Evolutionary conservation across 1,284 basidiomycete species (phyloP), one percentile per base, ranked within the genome.

Genomic region (Peniophora sp.): DNA sequence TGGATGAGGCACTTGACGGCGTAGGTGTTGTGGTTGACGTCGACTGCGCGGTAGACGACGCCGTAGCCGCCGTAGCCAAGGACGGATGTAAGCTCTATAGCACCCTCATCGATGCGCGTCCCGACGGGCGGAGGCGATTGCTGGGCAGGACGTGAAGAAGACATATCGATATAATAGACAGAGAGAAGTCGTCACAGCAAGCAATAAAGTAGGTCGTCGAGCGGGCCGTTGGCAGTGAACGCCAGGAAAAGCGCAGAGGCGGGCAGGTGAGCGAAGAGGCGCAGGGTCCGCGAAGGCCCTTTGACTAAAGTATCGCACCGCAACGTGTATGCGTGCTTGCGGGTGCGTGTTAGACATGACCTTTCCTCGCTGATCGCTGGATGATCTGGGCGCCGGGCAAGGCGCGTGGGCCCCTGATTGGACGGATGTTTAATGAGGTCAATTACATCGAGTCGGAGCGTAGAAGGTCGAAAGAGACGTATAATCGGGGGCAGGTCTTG

Each of bases 41-140:
- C 89, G 55, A 90, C 73, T 32, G 90, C 94, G 55, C 89, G 89
- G 70, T 97, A 98, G 47, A 97, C 95, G 60, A 97, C 89, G 54
- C 96, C 96, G 66, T 97, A 98, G 22, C 94, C 94, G 44, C 96
- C 96, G 49, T 92, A 81, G 49, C 96, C 96, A 50, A 99, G 82
- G 51, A 96, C 81, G 61, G 91, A 84, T 61, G 93, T 82, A 60
- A 97, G 88, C 70, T 95, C 84, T 55, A 97, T 81, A 44, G 82
- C 74, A 55, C 83, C 87, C 61, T 83, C 78, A 74, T 92, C 89
- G 71, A 94, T 89, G 69, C 80, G 70, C 50, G 85, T 85, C 55
- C 86, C 85, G 60, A 87, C 71, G 56, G 80, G 74, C 51, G 86
- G 85, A 59, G 86, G 84, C 57, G 74, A 63, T 60, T 41, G 38